Percentiles rank a stretch among this genome's conserved stretches.
Evolutionary conservation across 129 eudicot species (phyloP).

Genomic region (Ambrosia artemisiifolia): DNA sequence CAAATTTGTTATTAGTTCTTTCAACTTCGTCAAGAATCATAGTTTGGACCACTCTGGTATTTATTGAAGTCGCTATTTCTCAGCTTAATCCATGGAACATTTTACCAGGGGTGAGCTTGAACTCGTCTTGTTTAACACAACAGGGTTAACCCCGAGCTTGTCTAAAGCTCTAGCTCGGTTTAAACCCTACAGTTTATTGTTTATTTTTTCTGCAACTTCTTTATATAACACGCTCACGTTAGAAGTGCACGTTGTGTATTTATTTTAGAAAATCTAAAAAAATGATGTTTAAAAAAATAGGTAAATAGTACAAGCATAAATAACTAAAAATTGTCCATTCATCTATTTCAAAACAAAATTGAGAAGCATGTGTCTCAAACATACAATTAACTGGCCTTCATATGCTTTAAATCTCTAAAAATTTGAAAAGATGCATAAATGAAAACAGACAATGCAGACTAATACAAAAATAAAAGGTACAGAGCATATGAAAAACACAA

Average conservation of each 20-base stretch:
- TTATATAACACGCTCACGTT: too few relatives aligned
- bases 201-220: too few relatives aligned
- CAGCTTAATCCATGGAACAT: too few relatives aligned
- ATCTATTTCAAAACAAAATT: conserved; percentile 21
- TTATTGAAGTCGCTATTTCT: too few relatives aligned
- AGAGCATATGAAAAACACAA: conserved; percentile 27
- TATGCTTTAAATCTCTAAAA: conserved; percentile 31
- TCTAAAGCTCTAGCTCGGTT: too few relatives aligned
- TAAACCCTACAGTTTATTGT: too few relatives aligned
- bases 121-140: too few relatives aligned
- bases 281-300: not conserved
- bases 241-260: too few relatives aligned
- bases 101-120: too few relatives aligned
- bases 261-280: too few relatives aligned
- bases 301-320: not conserved
- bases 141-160: too few relatives aligned
- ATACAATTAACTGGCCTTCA: conserved; percentile 31
- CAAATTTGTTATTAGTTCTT: conserved; percentile 4
- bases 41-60: too few relatives aligned
- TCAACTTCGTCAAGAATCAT: not conserved
- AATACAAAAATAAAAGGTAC: conserved; percentile 9
- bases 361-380: conserved; percentile 11
- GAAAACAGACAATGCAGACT: conserved; percentile 6
- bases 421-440: conserved; percentile 4
- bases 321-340: conserved; percentile 7